phyloP scores from a whole-genome alignment of 805 yeast genomes.

The Naumovozyma castellii region DNA sequence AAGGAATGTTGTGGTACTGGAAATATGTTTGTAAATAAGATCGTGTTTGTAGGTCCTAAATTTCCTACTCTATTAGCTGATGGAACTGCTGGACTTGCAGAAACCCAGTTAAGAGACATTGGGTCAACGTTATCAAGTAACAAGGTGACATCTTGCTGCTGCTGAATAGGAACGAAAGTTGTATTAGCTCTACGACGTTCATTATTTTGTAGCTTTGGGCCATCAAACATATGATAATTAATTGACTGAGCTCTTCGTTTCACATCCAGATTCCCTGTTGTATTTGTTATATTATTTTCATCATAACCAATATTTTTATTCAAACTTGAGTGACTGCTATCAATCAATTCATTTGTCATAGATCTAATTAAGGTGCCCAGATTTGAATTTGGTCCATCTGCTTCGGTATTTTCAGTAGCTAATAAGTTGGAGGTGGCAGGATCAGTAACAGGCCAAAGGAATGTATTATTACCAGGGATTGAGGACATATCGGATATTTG shows the following conservation, averaged over 20 bases:
- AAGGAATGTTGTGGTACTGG: constrained; percentile 20
- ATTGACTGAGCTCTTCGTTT: background rate
- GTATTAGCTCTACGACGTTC: background rate
- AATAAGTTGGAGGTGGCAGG: too few species aligned
- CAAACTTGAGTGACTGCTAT: background rate
- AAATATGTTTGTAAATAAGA: constrained; percentile 63
- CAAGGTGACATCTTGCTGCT: constrained; percentile 14
- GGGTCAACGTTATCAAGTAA: constrained; percentile 53
- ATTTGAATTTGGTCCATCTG: background rate
- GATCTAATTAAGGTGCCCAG: background rate
- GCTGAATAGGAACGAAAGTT: background rate
- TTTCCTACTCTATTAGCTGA: constrained; percentile 63
- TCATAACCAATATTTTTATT: background rate
- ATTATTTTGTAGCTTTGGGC: background rate
- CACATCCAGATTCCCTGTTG: background rate
- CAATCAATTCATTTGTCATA: background rate
- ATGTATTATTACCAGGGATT: constrained; percentile 1
- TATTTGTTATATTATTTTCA: background rate
- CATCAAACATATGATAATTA: background rate
- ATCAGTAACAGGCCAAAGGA: background rate
- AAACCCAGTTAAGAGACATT: constrained; percentile 46
- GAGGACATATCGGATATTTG: constrained; percentile 24
- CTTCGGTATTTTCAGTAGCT: too few species aligned
- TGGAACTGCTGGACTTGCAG: constrained; percentile 59
- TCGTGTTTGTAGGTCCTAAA: constrained; percentile 67